Percentiles rank a stretch among this genome's conserved stretches.
Evolutionary conservation across 2,329 filamentous ascomycete genomes (phyloP).

Genomic region (Thielaviopsis populi): DNA sequence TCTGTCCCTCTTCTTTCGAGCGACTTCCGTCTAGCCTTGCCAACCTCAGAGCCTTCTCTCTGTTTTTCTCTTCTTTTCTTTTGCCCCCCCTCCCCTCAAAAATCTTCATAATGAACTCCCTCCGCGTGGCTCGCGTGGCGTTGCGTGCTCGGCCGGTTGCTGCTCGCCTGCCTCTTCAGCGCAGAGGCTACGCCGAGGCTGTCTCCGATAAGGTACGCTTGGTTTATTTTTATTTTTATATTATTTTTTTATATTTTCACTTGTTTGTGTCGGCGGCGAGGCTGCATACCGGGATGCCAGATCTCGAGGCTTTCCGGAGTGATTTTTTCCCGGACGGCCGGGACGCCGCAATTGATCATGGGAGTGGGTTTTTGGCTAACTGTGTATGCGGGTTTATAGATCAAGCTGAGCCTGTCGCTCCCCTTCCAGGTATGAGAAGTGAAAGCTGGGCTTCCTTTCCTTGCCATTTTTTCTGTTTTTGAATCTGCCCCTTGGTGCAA

Average conservation of each 20-base stretch:
- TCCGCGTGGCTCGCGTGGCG: slow-evolving; percentile 83
- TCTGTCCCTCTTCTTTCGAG: slow-evolving; percentile 16
- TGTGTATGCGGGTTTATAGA: slow-evolving; percentile 32
- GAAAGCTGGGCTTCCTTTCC: not conserved
- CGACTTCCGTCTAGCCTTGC: slow-evolving; percentile 2
- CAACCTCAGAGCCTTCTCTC: slow-evolving; percentile 6
- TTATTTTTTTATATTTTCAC: not conserved
- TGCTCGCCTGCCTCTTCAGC: slow-evolving; percentile 61
- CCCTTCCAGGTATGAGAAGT: slow-evolving; percentile 78
- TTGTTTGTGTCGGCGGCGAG: not conserved
- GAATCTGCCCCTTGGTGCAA: not conserved
- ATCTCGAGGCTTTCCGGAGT: not conserved
- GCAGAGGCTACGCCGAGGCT: slow-evolving; percentile 82
- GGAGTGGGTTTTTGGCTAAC: slow-evolving; percentile 20
- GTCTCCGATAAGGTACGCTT: slow-evolving; percentile 60
- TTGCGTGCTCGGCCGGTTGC: slow-evolving; percentile 67
- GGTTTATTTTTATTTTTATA: too few relatives aligned
- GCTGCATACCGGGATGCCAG: not conserved
- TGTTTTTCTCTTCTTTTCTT: not conserved
- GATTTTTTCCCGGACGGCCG: not conserved
- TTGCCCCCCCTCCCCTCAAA: slow-evolving; percentile 18
- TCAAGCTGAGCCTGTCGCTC: slow-evolving; percentile 94
- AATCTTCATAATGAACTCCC: slow-evolving; percentile 64
- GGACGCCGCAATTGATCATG: not conserved
- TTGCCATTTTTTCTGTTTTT: not conserved